These are phyloP conservation scores for Thelonectria discophora DNA, from an alignment of 2,329 filamentous ascomycete species.

Conservation along the genomic window DNA sequence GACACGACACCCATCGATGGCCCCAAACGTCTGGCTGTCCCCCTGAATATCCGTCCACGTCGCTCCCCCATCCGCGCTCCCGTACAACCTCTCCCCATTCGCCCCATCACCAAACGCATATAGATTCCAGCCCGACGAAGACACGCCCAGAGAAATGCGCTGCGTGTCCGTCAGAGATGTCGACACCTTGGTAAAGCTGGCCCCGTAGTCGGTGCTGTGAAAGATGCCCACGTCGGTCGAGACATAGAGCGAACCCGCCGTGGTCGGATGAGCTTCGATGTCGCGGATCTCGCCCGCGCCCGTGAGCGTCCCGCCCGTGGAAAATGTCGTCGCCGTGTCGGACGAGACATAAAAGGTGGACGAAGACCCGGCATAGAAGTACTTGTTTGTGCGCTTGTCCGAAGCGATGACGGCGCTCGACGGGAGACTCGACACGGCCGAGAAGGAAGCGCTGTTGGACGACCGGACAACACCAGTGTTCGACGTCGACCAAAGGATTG, in stretches of 20 bases:
- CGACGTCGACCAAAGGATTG: constrained; percentile 57
- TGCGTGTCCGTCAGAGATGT: constrained; percentile 50
- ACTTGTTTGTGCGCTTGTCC: constrained; percentile 61
- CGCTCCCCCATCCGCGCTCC: constrained; percentile 52
- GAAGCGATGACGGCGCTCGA: constrained; percentile 59
- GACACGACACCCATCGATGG: constrained; percentile 51
- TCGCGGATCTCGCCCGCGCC: constrained; percentile 60
- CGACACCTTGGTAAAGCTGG: constrained; percentile 54
- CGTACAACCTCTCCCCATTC: constrained; percentile 55
- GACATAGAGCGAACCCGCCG: constrained; percentile 68
- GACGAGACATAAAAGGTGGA: constrained; percentile 61
- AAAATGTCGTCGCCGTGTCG: constrained; percentile 57
- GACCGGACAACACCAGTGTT: constrained; percentile 54
- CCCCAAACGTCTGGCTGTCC: constrained; percentile 51
- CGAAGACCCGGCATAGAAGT: constrained; percentile 61
- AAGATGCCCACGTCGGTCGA: constrained; percentile 65
- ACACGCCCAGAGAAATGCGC: constrained; percentile 54
- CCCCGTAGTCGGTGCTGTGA: constrained; percentile 61
- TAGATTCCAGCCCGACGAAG: constrained; percentile 53
- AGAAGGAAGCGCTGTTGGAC: constrained; percentile 51
- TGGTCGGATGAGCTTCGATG: constrained; percentile 64
- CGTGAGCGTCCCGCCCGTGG: constrained; percentile 47
- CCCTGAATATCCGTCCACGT: constrained; percentile 60
- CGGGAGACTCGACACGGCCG: constrained; percentile 55
- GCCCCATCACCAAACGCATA: constrained; percentile 58